Base-by-base conservation (phyloP, 2,329 filamentous ascomycete species). In the Pyrenochaeta sp. region DNA sequence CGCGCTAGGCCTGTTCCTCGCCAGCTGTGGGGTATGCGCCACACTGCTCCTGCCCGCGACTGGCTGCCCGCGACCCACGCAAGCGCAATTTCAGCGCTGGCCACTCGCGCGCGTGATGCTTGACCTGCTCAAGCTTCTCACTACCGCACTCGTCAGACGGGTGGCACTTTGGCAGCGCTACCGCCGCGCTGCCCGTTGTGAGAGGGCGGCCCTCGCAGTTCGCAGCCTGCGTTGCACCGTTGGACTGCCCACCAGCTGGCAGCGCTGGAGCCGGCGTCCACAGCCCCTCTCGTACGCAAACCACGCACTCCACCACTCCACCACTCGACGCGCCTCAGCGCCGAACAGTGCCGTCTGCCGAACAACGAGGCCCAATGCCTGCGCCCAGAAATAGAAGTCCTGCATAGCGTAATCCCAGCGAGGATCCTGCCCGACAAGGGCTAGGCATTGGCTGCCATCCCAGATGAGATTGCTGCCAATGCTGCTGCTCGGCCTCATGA, bases 391-490 rank as follows among this genome's bases (percentile, higher is more conserved):
- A 66, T 63, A 62, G 60, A 55, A 38, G 27, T 28, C 29, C 44
- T 37, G 45, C 57, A 35, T n/a, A 44, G 51, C 45, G 30, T 30
- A 21, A 43, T 30, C 53, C 60, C 47, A 47, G 55, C 49, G 55
- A 46, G 41, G 56, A 65, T 65, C 62, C 29, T 37, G 39, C 47
- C 50, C 29, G 34, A 41, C 31, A 42, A 29, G 39, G 36, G 41
- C 44, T 56, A 40, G n/a, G 51, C 50, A 60, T 60, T 60, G 58
- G 58, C 61, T 34, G 37, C 41, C 48, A 41, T 29, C 18, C 46
- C 44, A 49, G 44, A 42, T 42, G 48, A 60, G 60, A 63, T 63
- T 67, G 53, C 46, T 55, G 62, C 62, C 45, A 45, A 44, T 53
- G 44, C 53, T 51, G 53, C 32, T 43, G 55, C 48, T 44, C 41